phyloP scores from a whole-genome alignment of 306 rosid genomes.

The Begonia masoniana region DNA sequence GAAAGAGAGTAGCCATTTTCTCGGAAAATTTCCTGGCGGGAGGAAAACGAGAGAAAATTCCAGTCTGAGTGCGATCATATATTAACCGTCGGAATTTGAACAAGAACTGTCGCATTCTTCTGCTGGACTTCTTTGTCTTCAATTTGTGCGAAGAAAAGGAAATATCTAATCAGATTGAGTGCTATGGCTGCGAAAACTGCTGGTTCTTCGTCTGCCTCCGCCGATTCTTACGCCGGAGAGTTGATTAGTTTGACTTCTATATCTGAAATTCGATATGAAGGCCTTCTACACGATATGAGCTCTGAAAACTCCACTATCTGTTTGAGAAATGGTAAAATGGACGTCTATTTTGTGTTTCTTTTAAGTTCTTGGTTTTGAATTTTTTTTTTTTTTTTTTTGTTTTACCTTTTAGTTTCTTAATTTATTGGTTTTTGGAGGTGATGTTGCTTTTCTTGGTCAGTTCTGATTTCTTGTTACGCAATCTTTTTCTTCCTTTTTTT shows the following conservation, averaged over 20 bases:
- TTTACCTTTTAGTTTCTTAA: neutral
- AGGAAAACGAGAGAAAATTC: no score
- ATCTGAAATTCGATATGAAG: constrained; percentile 83
- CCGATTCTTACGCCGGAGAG: constrained; percentile 69
- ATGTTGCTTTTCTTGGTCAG: neutral
- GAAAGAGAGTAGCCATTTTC: no score
- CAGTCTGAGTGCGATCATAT: no score
- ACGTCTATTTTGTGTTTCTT: neutral
- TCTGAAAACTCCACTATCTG: constrained; percentile 75
- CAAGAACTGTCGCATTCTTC: neutral
- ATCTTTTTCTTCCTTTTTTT: no score
- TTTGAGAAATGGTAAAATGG: constrained; percentile 46
- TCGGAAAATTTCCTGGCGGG: no score
- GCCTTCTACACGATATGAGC: constrained; percentile 58
- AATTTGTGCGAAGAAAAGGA: neutral
- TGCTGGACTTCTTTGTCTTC: neutral
- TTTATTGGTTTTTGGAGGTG: neutral
- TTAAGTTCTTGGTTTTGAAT: neutral
- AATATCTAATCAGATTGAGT: neutral
- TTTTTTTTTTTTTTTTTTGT: no score
- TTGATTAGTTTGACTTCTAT: constrained; percentile 74
- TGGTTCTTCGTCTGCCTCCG: constrained; percentile 14
- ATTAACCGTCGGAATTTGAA: neutral
- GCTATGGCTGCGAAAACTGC: neutral
- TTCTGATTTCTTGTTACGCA: neutral